A percentile compares a stretch with the other conserved stretches of the same genome.
Conservation (phyloP, 768 basidiomycete species). For the Suillus subaureus region DNA sequence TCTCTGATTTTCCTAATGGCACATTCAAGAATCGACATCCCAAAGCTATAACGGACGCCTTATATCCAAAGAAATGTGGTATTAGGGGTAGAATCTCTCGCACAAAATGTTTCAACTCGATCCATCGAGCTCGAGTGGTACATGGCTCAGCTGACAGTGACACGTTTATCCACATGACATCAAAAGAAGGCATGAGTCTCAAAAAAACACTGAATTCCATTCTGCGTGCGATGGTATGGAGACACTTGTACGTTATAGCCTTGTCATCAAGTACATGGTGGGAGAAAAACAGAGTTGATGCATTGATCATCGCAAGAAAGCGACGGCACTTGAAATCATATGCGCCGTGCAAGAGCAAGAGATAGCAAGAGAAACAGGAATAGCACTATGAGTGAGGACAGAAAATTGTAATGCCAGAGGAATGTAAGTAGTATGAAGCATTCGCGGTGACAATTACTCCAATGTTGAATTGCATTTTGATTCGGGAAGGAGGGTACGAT, state of each 20-base stretch:
- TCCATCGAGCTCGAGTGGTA: neutral
- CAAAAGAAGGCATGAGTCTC: neutral
- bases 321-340: neutral
- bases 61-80: too few species aligned
- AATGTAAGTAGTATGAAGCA: neutral
- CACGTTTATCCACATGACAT: neutral
- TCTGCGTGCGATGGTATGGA: neutral
- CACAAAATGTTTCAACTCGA: neutral
- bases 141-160: neutral
- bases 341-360: neutral
- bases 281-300: neutral
- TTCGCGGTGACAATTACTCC: neutral
- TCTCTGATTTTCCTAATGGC: too few species aligned
- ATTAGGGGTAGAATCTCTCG: neutral
- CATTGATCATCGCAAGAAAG: neutral
- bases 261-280: neutral
- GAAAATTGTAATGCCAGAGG: neutral
- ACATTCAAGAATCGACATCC: too few species aligned
- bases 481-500: neutral
- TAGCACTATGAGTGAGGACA: neutral
- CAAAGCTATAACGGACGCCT: too few species aligned
- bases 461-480: neutral
- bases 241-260: neutral
- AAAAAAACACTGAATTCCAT: neutral
- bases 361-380: neutral